Conservation (phyloP, 257 asterid species). For the Thymus mandschuricus region DNA sequence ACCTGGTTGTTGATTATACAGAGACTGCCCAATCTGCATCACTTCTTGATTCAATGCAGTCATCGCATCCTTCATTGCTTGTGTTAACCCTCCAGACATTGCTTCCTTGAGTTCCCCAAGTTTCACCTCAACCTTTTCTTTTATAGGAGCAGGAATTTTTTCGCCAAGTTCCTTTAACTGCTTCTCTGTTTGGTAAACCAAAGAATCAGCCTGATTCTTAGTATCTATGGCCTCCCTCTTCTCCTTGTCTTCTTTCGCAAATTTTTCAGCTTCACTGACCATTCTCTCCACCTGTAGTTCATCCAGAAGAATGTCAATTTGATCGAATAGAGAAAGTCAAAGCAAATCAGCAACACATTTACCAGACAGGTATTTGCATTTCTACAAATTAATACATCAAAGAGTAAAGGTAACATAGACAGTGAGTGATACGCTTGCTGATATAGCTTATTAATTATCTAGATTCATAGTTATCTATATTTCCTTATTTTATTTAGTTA, state of each 20-base stretch:
- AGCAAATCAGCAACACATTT: not conserved
- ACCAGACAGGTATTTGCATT: not conserved
- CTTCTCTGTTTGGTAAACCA: slow-evolving; percentile 96
- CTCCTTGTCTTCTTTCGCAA: slow-evolving; percentile 95
- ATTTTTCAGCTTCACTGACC: slow-evolving; percentile 95
- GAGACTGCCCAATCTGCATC: slow-evolving; percentile 95
- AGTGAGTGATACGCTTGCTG: not conserved
- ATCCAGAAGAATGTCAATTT: slow-evolving; percentile 2
- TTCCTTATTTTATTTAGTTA: too few species aligned
- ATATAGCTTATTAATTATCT: not conserved
- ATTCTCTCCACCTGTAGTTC: slow-evolving; percentile 78
- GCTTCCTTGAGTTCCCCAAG: slow-evolving; percentile 92
- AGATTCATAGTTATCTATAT: too few species aligned
- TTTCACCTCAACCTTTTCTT: slow-evolving; percentile 91
- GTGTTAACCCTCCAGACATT: slow-evolving; percentile 78
- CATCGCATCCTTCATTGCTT: slow-evolving; percentile 89
- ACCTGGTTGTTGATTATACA: slow-evolving; percentile 91
- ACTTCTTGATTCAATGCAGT: slow-evolving; percentile 95
- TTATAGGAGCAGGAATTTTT: slow-evolving; percentile 86
- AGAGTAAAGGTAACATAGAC: not conserved
- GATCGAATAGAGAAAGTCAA: not conserved
- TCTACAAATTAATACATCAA: not conserved
- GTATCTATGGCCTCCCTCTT: slow-evolving; percentile 97
- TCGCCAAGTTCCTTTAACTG: slow-evolving; percentile 96
- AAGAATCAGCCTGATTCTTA: slow-evolving; percentile 93